Evolutionary conservation across 202 grass and related monocot genomes (phyloP), one percentile per base, ranked within the genome.

Genomic region (Carex arenaria): DNA sequence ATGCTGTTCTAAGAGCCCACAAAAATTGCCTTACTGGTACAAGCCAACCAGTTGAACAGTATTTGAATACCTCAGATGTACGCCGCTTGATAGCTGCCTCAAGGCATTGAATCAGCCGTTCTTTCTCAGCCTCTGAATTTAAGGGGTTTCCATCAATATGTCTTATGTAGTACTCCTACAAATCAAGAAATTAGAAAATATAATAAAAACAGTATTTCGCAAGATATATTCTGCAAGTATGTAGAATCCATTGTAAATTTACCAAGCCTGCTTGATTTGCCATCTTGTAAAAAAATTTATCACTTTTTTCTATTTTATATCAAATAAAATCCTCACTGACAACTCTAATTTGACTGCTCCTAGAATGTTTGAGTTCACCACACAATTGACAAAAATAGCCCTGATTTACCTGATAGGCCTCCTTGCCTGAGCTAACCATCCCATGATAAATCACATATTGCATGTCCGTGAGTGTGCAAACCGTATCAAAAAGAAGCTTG

Each of bases 381-480:
- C 2, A 12, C 12, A 30, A 53, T 53, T 17, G 11, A 74, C 70
- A 6, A 53, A 52, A 74, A 34, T 10, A 28, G 6, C 23, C 23
- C 20, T 71, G 15, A 30, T 56, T 40, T 74, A 88, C 86, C 82
- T 94, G 94, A 85, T 97, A 97, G 5, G 94, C 94, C 47, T 86
- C 84, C 54, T 64, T 74, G 78, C 81, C 87, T 0, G 84, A 17
- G 74, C 68, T 69, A 1, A 97, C 92, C 5, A 89, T 85, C 66
- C 94, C 94, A 68, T 97, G 94, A 61, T 87, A 87, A 5, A 97
- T 89, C 4, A 92, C 94, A 69, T 94, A 97, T 70, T 85, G n/a
- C 94, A 92, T 94, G 87, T 97, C 92, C 0, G 94, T 97, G 49
- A 97, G 88, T 2, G 94, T 92, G 87, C 94, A 97, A 12, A 97